Percentiles rank a stretch among this genome's conserved stretches.
Evolutionary conservation across 345 rosid species (phyloP).

Genomic region (Brassica rapa): DNA sequence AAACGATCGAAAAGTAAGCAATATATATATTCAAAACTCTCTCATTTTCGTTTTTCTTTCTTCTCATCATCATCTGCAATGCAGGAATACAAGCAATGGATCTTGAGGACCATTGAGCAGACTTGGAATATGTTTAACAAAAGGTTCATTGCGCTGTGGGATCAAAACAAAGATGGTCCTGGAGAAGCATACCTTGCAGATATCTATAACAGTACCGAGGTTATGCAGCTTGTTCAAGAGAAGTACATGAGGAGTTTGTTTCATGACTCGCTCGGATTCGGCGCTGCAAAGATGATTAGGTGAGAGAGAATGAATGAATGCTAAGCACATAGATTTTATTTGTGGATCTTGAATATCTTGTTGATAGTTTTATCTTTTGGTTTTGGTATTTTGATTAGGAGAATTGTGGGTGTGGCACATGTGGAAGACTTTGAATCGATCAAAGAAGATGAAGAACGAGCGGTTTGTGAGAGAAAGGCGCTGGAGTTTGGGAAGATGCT

Average conservation of each 20-base stretch:
- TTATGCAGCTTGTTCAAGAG: slow-evolving; percentile 62
- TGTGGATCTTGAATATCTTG: not conserved
- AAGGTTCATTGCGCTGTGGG: slow-evolving; percentile 74
- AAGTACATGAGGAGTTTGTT: slow-evolving; percentile 66
- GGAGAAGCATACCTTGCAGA: slow-evolving; percentile 90
- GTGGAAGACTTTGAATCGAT: slow-evolving; percentile 97
- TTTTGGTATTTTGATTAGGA: slow-evolving; percentile 46
- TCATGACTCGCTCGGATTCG: slow-evolving; percentile 90
- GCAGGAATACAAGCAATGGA: slow-evolving; percentile 79
- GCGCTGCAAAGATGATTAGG: slow-evolving; percentile 98
- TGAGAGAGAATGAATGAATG: slow-evolving; percentile 12
- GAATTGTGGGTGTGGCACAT: slow-evolving; percentile 96
- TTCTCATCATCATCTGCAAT: not conserved
- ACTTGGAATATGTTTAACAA: slow-evolving; percentile 74
- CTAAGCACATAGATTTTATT: not conserved
- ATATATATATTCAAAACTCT: too few species aligned
- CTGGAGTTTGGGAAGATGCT: slow-evolving; percentile 69
- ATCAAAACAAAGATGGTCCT: slow-evolving; percentile 67
- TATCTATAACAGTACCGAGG: slow-evolving; percentile 66
- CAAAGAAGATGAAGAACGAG: slow-evolving; percentile 54
- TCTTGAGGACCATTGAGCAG: slow-evolving; percentile 65
- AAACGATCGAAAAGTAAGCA: slow-evolving; percentile 61
- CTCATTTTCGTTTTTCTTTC: too few species aligned
- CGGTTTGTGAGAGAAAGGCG: slow-evolving; percentile 73
- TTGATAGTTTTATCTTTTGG: not conserved